Percentiles rank a stretch among this genome's conserved stretches.
phyloP scores from a whole-genome alignment of 2,329 filamentous ascomycete genomes.

The Venturia aucupariae region DNA sequence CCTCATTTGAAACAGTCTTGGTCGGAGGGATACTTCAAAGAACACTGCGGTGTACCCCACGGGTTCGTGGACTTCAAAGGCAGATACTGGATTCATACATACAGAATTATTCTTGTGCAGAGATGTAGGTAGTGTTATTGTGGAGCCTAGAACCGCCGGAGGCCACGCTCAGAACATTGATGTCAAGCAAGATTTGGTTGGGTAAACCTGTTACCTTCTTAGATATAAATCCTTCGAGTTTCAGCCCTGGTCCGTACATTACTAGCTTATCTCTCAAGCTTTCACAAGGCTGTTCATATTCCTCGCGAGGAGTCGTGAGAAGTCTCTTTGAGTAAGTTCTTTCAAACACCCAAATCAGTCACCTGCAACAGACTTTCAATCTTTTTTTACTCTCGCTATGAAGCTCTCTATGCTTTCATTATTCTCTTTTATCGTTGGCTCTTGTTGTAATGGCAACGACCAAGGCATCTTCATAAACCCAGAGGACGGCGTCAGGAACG shows the following conservation, averaged over 20 bases:
- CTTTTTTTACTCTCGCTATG: not conserved
- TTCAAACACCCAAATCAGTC: not conserved
- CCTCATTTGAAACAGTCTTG: not conserved
- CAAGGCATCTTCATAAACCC: not conserved
- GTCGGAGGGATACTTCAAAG: not conserved
- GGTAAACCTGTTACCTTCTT: not conserved
- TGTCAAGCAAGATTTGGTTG: not conserved
- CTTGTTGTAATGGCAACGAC: not conserved
- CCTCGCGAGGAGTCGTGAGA: too few species aligned
- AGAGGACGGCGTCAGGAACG: not conserved
- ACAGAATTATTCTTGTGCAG: not conserved
- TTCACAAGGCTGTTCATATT: not conserved
- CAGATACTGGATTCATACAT: not conserved
- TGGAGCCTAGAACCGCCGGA: not conserved
- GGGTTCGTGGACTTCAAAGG: not conserved
- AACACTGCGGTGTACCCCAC: not conserved
- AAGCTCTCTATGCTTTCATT: not conserved
- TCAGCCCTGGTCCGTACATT: not conserved
- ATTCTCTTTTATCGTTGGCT: not conserved
- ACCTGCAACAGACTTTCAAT: not conserved
- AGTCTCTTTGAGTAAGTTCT: not conserved
- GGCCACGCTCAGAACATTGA: not conserved
- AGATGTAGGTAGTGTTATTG: not conserved
- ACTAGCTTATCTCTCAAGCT: not conserved
- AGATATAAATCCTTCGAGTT: not conserved